Conservation (phyloP, 805 yeast genomes). For the Ogataea ramenticola region DNA sequence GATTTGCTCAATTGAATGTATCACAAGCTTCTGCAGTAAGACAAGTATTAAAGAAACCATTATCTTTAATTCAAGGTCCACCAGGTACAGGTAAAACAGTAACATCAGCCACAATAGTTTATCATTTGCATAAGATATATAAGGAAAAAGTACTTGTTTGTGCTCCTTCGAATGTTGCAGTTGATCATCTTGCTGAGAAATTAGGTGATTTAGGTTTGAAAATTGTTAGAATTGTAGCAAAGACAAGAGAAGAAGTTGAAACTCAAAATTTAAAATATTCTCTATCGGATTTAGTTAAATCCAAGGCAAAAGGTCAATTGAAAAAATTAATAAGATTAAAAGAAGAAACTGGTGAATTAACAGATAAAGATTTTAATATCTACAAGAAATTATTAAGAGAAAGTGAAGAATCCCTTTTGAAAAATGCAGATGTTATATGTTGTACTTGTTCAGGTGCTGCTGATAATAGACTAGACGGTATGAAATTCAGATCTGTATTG, state of each 20-base stretch:
- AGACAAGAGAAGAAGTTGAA: conserved; percentile 74
- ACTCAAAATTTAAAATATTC: conserved; percentile 51
- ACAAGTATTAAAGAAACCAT: conserved; percentile 59
- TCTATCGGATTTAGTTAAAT: conserved; percentile 44
- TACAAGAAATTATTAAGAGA: conserved; percentile 34
- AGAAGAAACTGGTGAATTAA: conserved; percentile 63
- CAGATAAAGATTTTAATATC: conserved; percentile 41
- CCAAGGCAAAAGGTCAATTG: conserved; percentile 46
- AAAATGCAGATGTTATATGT: conserved; percentile 71
- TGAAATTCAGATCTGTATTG: conserved; percentile 68
- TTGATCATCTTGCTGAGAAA: conserved; percentile 79
- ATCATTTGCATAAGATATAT: conserved; percentile 59
- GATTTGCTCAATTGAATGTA: conserved; percentile 61
- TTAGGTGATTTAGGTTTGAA: conserved; percentile 62
- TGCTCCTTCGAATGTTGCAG: conserved; percentile 95
- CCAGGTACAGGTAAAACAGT: conserved; percentile 97
- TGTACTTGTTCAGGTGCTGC: conserved; percentile 93
- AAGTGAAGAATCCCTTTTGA: conserved; percentile 44
- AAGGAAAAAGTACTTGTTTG: conserved; percentile 71
- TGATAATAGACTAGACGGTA: conserved; percentile 49
- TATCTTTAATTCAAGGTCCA: conserved; percentile 87
- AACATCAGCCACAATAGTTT: conserved; percentile 82
- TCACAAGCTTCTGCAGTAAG: conserved; percentile 78
- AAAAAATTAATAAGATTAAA: conserved; percentile 51
- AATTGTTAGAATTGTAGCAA: conserved; percentile 74